These are phyloP conservation scores for Claviceps sp. DNA, from an alignment of 2,329 filamentous ascomycete species.

Conservation along the genomic window DNA sequence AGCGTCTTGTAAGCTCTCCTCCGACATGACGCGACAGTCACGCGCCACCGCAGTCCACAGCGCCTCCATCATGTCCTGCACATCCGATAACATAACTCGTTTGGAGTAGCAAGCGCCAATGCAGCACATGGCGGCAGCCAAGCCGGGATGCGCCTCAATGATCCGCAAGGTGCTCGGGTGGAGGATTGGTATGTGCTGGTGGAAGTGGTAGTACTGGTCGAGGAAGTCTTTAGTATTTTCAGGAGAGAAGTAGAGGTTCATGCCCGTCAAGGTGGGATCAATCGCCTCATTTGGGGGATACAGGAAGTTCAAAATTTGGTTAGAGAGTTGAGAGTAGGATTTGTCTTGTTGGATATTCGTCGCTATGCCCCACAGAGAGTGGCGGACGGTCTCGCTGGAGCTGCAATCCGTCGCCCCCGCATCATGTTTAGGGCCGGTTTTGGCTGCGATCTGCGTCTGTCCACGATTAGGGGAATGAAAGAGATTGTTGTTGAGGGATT, in stretches of 20 bases:
- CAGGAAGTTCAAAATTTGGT: conserved; percentile 43
- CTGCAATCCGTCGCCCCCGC: conserved; percentile 34
- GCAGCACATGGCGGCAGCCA: conserved; percentile 58
- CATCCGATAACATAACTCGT: conserved; percentile 42
- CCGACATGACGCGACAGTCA: conserved; percentile 34
- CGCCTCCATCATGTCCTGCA: conserved; percentile 55
- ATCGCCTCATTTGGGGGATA: conserved; percentile 30
- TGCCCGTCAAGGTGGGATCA: conserved; percentile 42
- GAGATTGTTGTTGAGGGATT: conserved; percentile 48
- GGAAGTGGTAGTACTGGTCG: conserved; percentile 57
- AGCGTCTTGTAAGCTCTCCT: conserved; percentile 10
- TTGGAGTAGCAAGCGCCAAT: conserved; percentile 65
- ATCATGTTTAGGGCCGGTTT: conserved; percentile 48
- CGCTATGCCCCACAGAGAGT: conserved; percentile 36
- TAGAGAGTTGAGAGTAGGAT: conserved; percentile 40
- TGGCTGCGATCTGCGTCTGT: conserved; percentile 56
- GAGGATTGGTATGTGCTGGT: conserved; percentile 60
- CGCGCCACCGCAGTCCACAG: conserved; percentile 45
- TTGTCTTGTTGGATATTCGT: conserved; percentile 28
- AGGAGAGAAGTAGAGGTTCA: conserved; percentile 49
- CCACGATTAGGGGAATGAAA: conserved; percentile 44
- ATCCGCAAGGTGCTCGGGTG: conserved; percentile 61
- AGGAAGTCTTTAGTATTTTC: conserved; percentile 60
- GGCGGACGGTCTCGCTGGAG: conserved; percentile 31
- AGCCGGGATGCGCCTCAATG: conserved; percentile 49